Base-by-base conservation (phyloP, 2,329 filamentous ascomycete genomes). In the Zelopaecilomyces penicillatus region DNA sequence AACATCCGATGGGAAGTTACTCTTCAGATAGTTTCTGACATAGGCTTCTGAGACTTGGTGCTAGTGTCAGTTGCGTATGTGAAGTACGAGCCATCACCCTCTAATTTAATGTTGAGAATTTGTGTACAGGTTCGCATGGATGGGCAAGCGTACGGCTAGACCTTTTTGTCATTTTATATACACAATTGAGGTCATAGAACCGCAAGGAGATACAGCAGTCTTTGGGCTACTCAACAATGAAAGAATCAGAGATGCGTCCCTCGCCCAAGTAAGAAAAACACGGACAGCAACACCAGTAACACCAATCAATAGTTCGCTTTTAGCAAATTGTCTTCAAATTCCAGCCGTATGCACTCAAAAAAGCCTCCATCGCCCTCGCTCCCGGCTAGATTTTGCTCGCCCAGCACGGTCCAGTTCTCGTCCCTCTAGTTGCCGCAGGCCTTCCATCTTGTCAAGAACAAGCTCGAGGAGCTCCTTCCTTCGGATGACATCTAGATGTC, bases 361-460 rank as follows among this genome's bases (percentile, higher is more conserved):
- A 40, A 75, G 54, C 4, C 71, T 71, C 72, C 73, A 75, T 41
- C 71, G 65, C 19, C 68, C 66, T 12, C 68, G 64, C 49, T 68
- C 65, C 54, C 70, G 71, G 37, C 63, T 61, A 26, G 45, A 44
- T 27, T 62, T 58, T 40, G 51, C 43, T 58, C 55, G 50, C 30
- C 54, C 51, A 30, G 50, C 44, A 19, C 71, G 68, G 30, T 79
- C 73, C 58, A 81, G 80, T 52, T 84, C 83, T 43, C 84, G 72
- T 7, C 83, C 83, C 58, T 97, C 90, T 6, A 98, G 71, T 57
- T 90, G 84, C 47, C 87, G 76, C 56, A 98, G 67, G 46, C 87
- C 85, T 62, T 97, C 90, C 79, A 98, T 97, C 74, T 98, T 97
- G 61, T 88, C 85, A 30, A 98, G 73, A 5, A 95, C 93, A 45